Evolutionary conservation across 2,329 filamentous ascomycete species (phyloP).

Genomic region (Alternaria triticina): DNA sequence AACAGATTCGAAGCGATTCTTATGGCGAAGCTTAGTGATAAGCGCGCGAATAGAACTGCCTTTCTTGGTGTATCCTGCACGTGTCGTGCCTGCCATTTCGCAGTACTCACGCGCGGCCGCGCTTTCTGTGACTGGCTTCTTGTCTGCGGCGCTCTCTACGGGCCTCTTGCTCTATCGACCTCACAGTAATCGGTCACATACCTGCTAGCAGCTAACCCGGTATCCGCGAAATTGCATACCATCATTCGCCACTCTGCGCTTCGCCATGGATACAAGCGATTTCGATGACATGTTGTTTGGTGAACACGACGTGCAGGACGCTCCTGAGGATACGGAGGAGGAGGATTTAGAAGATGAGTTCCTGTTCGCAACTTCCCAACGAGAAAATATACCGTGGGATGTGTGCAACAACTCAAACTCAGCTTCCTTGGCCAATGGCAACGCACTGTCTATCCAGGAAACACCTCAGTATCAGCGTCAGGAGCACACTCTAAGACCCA

Average conservation of each 20-base stretch:
- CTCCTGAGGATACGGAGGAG: slow-evolving; percentile 15
- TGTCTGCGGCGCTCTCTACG: background rate
- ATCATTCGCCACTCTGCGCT: background rate
- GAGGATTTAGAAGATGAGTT: slow-evolving; percentile 31
- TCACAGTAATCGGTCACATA: background rate
- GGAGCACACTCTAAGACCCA: background rate
- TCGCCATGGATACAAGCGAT: slow-evolving; percentile 28
- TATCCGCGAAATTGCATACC: background rate
- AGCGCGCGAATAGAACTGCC: background rate
- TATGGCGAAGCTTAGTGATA: background rate
- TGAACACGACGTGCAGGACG: slow-evolving; percentile 20
- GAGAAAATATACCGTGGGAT: slow-evolving; percentile 12
- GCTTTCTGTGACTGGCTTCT: slow-evolving; percentile 2
- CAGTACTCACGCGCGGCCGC: background rate
- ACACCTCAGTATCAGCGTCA: background rate
- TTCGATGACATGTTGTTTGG: slow-evolving; percentile 43
- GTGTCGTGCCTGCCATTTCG: background rate
- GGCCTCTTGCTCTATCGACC: background rate
- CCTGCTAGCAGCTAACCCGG: background rate
- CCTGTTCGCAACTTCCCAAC: slow-evolving; percentile 19
- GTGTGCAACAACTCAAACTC: background rate
- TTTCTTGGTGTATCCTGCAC: background rate
- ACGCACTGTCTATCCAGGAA: background rate
- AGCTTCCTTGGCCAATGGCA: background rate
- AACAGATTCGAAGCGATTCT: background rate